Percentiles rank a stretch among this genome's conserved stretches.
Evolutionary conservation across 768 basidiomycete species (phyloP).

Genomic region (Cubamyces lactineus): DNA sequence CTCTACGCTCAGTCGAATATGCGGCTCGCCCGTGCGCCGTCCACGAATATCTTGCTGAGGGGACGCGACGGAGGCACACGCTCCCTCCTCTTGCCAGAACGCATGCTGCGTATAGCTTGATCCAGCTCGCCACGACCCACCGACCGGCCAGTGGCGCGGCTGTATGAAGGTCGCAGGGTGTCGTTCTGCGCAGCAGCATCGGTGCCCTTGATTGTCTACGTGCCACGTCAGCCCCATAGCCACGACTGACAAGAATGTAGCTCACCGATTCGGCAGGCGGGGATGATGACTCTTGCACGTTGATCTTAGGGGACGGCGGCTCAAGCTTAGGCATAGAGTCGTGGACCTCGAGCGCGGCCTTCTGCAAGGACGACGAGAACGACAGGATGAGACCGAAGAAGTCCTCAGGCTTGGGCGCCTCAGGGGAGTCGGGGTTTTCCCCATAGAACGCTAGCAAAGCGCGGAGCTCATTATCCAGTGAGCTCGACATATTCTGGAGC

Average conservation of each 20-base stretch:
- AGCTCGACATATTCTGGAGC: conserved; percentile 58
- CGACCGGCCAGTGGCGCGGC: conserved; percentile 51
- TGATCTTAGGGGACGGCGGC: conserved; percentile 22
- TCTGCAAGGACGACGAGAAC: conserved; percentile 76
- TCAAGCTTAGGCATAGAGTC: conserved; percentile 47
- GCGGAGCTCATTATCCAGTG: conserved; percentile 63
- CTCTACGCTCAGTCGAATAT: conserved; percentile 32
- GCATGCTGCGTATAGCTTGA: conserved; percentile 81
- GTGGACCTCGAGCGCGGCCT: conserved; percentile 71
- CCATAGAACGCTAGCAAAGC: conserved; percentile 75
- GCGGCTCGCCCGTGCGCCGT: conserved; percentile 49
- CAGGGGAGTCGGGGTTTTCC: conserved; percentile 64
- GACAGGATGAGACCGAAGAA: conserved; percentile 78
- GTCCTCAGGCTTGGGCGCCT: conserved; percentile 77
- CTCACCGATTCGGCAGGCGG: conserved; percentile 28
- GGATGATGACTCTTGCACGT: conserved; percentile 22
- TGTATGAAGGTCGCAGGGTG: conserved; percentile 43
- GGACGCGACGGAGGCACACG: conserved; percentile 50
- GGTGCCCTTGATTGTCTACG: conserved; percentile 47
- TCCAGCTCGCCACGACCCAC: conserved; percentile 82
- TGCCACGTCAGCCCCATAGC: background rate
- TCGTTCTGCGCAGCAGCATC: conserved; percentile 30
- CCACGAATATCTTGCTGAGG: conserved; percentile 80
- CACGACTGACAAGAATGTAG: background rate
- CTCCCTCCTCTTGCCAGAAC: conserved; percentile 60